A percentile compares a stretch with the other conserved stretches of the same genome.
These are phyloP conservation scores for Aquanectria penicillioides DNA, from an alignment of 2,329 filamentous ascomycete species.

Conservation along the genomic window DNA sequence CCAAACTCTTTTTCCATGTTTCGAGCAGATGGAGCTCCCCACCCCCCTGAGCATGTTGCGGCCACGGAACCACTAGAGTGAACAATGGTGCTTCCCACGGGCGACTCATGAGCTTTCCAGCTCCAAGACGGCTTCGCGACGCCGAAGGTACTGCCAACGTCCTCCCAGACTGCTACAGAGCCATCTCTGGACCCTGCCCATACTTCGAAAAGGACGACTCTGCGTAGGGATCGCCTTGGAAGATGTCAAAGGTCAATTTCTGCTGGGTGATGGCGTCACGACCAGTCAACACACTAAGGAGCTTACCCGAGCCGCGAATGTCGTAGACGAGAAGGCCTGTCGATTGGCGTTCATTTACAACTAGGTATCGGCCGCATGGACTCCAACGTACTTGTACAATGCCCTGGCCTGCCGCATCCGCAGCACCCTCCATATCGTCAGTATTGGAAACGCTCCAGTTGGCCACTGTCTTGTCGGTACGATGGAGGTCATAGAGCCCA, in stretches of 20 bases:
- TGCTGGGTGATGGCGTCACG: constrained; percentile 64
- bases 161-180: constrained; percentile 67
- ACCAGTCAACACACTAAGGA: constrained; percentile 65
- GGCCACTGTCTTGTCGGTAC: constrained; percentile 63
- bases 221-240: constrained; percentile 49
- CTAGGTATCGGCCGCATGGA: constrained; percentile 69
- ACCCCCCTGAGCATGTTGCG: constrained; percentile 67
- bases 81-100: constrained; percentile 60
- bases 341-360: constrained; percentile 69
- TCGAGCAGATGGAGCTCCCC: constrained; percentile 48
- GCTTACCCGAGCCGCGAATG: constrained; percentile 65
- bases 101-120: constrained; percentile 59
- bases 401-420: constrained; percentile 67
- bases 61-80: constrained; percentile 65
- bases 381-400: constrained; percentile 71
- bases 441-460: constrained; percentile 71
- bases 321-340: constrained; percentile 69
- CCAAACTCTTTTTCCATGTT: constrained; percentile 22
- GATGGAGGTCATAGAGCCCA: constrained; percentile 69
- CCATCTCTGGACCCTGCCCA: constrained; percentile 70
- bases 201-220: constrained; percentile 63
- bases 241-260: constrained; percentile 65
- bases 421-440: constrained; percentile 61
- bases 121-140: constrained; percentile 56
- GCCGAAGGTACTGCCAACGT: constrained; percentile 60